Evolutionary conservation across 164 flowering plant genomes (phyloP), one percentile per base, ranked within the genome.

Genomic region (Litsea cubeba): DNA sequence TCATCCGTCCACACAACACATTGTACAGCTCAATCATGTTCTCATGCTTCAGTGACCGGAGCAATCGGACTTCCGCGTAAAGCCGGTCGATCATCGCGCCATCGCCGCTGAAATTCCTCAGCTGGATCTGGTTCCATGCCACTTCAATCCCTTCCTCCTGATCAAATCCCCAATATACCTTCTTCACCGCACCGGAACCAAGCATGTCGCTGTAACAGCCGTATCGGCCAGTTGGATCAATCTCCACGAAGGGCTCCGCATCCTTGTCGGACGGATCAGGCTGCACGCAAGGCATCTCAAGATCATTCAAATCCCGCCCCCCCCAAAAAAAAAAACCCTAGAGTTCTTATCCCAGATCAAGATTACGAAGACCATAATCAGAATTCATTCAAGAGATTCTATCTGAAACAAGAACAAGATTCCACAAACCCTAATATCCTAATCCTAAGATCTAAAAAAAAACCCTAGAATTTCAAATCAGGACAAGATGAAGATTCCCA

Each of bases 141-240:
- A 92, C 92, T 71, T 91, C 97, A 72, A 80, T 87, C 1, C 94
- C 97, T 80, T 90, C 95, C 72, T 86, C 86, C 68, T 89, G 95
- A 81, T 92, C 97, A 76, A 92, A 92, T 12, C 86, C 97, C 40
- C 94, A 62, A 62, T 90, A 92, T 0, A 92, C 97, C 73, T 84
- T 89, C 81, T 92, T 92, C 70, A 92, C 89, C 0, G 97, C 87
- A 14, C 93, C 95, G 18, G 74, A 28, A 23, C 97, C 97, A 1
- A 92, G 82, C 11, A 92, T 82, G 26, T 88, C 95, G 10, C 18
- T 17, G 79, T 92, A 92, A 2, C 95, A 82, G 1, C 95, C 95
- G 69, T 78, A 91, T 12, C 95, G 70, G 4, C 91, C 91, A 0
- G 90, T 83, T 3, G 94, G 95, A 75, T 91, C 95, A 23, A 85